These are phyloP conservation scores for Naganishia onofrii DNA, from an alignment of 768 basidiomycete genomes.

Conservation along the genomic window DNA sequence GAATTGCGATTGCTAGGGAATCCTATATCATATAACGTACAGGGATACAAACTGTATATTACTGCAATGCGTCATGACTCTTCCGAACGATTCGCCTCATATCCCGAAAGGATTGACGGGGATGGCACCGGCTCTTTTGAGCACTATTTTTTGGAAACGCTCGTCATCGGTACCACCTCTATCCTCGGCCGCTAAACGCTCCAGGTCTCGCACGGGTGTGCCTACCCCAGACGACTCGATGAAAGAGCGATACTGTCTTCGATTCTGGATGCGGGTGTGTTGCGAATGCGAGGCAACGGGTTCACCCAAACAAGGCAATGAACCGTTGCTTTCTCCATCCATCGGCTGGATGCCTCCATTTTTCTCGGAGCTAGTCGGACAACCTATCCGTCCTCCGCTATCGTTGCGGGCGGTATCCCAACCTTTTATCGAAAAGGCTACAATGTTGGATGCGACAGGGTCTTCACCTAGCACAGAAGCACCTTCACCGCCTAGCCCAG, in stretches of 20 bases:
- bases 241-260: constrained; percentile 13
- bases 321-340: background rate
- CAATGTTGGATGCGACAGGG: background rate
- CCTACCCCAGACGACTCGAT: background rate
- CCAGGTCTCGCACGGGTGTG: background rate
- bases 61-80: constrained; percentile 30
- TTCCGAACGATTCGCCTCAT: constrained; percentile 27
- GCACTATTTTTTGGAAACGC: constrained; percentile 25
- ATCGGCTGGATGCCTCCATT: constrained; percentile 18
- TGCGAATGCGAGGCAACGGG: background rate
- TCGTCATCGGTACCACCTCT: constrained; percentile 25
- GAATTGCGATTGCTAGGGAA: constrained; percentile 33
- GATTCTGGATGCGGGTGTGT: constrained; percentile 30
- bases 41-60: constrained; percentile 4
- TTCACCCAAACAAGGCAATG: background rate
- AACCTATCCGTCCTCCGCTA: background rate
- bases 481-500: background rate
- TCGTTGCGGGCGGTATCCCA: constrained; percentile 4
- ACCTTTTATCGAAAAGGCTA: background rate
- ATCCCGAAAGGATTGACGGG: background rate
- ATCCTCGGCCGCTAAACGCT: background rate
- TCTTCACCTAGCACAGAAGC: background rate
- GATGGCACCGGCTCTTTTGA: constrained; percentile 15
- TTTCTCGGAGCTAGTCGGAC: constrained; percentile 9
- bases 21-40: constrained; percentile 43